Percentiles rank a stretch among this genome's conserved stretches.
Conservation (phyloP, 164 flowering plant species). For the Berberis vulgaris region DNA sequence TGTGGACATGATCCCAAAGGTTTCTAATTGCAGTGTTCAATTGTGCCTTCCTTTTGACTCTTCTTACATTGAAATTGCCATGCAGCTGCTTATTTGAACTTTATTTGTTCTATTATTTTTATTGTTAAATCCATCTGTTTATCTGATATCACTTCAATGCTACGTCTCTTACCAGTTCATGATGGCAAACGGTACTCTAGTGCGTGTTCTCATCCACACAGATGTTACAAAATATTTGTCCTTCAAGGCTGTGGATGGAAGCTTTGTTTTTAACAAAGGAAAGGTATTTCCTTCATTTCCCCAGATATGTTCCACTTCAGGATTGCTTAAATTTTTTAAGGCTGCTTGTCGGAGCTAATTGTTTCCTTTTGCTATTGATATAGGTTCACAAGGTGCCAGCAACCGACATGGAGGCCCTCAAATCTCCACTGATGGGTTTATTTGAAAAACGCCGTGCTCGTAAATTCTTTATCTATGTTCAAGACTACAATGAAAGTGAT, state of each 20-base stretch:
- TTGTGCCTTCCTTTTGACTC: too few species aligned
- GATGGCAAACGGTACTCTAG: constrained; percentile 94
- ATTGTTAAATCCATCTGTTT: neutral
- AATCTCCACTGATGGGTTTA: constrained; percentile 88
- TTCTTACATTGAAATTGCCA: too few species aligned
- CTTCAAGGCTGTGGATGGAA: constrained; percentile 92
- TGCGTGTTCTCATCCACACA: constrained; percentile 87
- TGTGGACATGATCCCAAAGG: constrained; percentile 98
- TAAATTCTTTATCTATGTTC: constrained; percentile 85
- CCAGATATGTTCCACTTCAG: neutral
- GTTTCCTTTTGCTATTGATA: constrained; percentile 9
- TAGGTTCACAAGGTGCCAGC: constrained; percentile 97
- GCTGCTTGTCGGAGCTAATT: neutral
- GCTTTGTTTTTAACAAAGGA: constrained; percentile 79
- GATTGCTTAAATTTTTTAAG: neutral
- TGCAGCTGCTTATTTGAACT: too few species aligned
- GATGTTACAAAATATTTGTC: constrained; percentile 79
- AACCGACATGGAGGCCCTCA: constrained; percentile 92
- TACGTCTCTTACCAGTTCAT: constrained; percentile 49
- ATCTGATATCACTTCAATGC: neutral
- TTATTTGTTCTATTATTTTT: neutral
- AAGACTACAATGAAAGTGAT: constrained; percentile 70
- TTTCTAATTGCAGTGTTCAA: constrained; percentile 3
- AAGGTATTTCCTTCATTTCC: constrained; percentile 37
- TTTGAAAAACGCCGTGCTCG: constrained; percentile 97